Conservation (phyloP, 257 asterid species). For the Nyctanthes arbortristis region DNA sequence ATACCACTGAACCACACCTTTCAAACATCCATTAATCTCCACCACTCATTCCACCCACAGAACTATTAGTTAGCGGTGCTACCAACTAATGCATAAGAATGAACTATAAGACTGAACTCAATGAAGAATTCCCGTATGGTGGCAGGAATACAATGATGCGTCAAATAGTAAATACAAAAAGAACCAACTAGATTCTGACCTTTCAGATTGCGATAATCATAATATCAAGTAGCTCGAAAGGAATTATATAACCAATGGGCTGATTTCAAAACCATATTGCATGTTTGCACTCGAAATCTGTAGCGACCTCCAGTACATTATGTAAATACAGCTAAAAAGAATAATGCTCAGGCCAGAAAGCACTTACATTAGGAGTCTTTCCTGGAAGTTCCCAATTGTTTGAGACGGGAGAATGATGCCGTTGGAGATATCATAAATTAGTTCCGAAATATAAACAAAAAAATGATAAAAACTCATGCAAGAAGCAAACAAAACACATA, state of each 20-base stretch:
- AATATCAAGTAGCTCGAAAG: neutral
- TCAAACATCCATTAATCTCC: no score
- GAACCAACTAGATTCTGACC: neutral
- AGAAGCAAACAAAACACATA: neutral
- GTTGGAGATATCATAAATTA: slow-evolving; percentile 16
- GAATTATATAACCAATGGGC: neutral
- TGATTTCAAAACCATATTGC: neutral
- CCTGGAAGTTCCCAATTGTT: slow-evolving; percentile 42
- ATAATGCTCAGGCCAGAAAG: slow-evolving; percentile 4
- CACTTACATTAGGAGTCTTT: slow-evolving; percentile 66
- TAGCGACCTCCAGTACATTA: neutral
- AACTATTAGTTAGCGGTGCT: neutral
- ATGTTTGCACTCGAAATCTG: neutral
- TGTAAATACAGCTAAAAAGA: slow-evolving; percentile 7
- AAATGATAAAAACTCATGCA: neutral
- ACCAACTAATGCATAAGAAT: neutral
- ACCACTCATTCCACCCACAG: no score
- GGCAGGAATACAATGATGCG: neutral
- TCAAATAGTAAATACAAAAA: neutral
- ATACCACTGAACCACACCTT: no score
- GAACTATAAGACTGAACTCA: no score
- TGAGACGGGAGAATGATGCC: slow-evolving; percentile 12
- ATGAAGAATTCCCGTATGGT: neutral
- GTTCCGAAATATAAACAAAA: slow-evolving; percentile 17
- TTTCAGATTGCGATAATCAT: neutral